These are phyloP conservation scores for Eleusine coracana DNA, from an alignment of 176 grass and related monocot species.

Conservation along the genomic window DNA sequence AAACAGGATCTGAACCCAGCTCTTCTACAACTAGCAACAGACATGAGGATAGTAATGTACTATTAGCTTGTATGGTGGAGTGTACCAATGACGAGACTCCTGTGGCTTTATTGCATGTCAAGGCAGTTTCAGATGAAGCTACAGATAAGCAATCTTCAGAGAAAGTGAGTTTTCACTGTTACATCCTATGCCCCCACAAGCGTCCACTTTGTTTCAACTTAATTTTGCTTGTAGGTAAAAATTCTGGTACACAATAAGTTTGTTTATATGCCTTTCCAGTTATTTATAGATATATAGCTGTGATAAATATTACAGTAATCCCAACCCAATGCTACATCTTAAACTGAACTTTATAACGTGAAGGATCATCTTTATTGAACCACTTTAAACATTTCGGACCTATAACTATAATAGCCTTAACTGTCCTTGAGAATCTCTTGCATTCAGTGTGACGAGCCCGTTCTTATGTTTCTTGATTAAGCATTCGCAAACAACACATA, in stretches of 20 bases:
- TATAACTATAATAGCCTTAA: neutral
- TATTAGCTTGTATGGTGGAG: neutral
- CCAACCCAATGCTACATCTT: neutral
- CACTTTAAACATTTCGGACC: conserved; percentile 2
- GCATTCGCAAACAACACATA: conserved; percentile 7
- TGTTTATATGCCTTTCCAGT: neutral
- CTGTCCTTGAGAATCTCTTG: neutral
- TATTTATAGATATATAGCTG: neutral
- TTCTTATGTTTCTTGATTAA: conserved; percentile 20
- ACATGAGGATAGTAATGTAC: neutral
- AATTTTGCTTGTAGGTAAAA: neutral
- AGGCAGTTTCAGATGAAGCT: conserved; percentile 29
- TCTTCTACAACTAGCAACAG: neutral
- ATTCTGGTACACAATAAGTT: neutral
- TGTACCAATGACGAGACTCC: neutral
- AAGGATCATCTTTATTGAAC: conserved; percentile 8
- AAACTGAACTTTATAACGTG: neutral
- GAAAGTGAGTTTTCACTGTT: conserved; percentile 3
- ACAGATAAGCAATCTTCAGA: conserved; percentile 12
- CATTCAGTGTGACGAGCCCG: neutral
- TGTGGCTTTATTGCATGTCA: conserved; percentile 15
- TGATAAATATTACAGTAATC: neutral
- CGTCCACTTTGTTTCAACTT: neutral
- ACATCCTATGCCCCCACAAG: neutral
- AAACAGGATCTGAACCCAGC: neutral